Evolutionary conservation across 257 asterid genomes (phyloP).

Genomic region (Fraxinus anomala): DNA sequence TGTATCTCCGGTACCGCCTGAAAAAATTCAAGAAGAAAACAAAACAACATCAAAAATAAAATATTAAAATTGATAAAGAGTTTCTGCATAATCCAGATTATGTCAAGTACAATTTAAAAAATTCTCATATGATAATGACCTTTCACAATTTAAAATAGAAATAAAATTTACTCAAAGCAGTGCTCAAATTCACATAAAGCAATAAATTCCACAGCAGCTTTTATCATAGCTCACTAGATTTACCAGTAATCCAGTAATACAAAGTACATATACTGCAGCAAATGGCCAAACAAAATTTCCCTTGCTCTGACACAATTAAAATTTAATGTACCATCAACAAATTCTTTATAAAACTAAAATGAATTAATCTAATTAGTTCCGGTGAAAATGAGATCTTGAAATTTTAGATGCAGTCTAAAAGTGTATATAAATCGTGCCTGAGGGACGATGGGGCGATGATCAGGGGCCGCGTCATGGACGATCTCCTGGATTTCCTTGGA

Average conservation of each 20-base stretch:
- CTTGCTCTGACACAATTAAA: neutral
- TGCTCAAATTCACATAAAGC: neutral
- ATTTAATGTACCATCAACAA: neutral
- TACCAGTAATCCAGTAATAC: neutral
- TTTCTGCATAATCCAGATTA: neutral
- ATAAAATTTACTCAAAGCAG: too few relatives aligned
- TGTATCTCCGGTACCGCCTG: conserved; percentile 87
- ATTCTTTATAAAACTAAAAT: neutral
- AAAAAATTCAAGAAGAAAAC: conserved; percentile 13
- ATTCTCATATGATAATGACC: neutral
- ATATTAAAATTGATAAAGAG: neutral
- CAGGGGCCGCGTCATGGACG: conserved; percentile 58
- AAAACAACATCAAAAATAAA: neutral
- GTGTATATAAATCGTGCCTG: conserved; percentile 39
- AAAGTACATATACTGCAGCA: neutral
- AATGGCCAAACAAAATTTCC: neutral
- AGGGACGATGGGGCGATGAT: conserved; percentile 60
- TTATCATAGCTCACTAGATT: neutral
- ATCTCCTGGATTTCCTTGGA: conserved; percentile 81
- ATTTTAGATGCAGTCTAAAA: neutral
- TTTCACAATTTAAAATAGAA: neutral
- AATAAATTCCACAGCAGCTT: neutral
- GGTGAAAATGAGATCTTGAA: conserved; percentile 20
- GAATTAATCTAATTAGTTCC: neutral
- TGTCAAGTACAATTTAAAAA: neutral